A percentile compares a stretch with the other conserved stretches of the same genome.
Conservation (phyloP, 148 eudicot genomes). For the Rhododendron griersonianum region DNA sequence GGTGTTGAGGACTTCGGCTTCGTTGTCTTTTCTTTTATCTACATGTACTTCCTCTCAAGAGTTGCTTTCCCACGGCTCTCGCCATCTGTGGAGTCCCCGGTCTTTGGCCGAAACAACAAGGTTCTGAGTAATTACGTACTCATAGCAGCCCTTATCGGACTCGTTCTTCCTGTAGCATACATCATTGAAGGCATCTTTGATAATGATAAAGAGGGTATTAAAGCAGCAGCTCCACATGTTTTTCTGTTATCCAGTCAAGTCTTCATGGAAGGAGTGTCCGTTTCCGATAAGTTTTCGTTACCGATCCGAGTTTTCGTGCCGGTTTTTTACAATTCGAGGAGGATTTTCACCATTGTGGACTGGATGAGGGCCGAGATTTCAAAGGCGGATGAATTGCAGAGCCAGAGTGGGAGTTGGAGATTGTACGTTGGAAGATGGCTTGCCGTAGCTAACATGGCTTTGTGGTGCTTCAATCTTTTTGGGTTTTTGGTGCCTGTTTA, state of each 20-base stretch:
- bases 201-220: constrained; percentile 56
- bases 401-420: constrained; percentile 35
- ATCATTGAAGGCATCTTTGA: constrained; percentile 52
- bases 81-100: constrained; percentile 16
- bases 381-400: constrained; percentile 10
- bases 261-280: constrained; percentile 64
- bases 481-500: constrained; percentile 83
- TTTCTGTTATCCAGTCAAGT: constrained; percentile 68
- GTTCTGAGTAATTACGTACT: constrained; percentile 31
- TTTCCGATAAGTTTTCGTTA: constrained; percentile 46
- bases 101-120: constrained; percentile 33
- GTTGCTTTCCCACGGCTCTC: constrained; percentile 46
- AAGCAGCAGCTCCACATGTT: constrained; percentile 70
- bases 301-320: constrained; percentile 76
- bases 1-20: constrained; percentile 33
- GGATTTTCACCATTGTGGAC: constrained; percentile 42
- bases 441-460: constrained; percentile 52
- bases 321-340: constrained; percentile 59
- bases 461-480: constrained; percentile 76
- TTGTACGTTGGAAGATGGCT: constrained; percentile 50
- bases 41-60: constrained; percentile 47
- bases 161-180: constrained; percentile 58
- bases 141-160: constrained; percentile 52
- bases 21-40: constrained; percentile 41
- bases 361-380: constrained; percentile 52